Evolutionary conservation across 2,329 filamentous ascomycete species (phyloP), one percentile per base, ranked within the genome.

Genomic region (Aspergillus jensenii): DNA sequence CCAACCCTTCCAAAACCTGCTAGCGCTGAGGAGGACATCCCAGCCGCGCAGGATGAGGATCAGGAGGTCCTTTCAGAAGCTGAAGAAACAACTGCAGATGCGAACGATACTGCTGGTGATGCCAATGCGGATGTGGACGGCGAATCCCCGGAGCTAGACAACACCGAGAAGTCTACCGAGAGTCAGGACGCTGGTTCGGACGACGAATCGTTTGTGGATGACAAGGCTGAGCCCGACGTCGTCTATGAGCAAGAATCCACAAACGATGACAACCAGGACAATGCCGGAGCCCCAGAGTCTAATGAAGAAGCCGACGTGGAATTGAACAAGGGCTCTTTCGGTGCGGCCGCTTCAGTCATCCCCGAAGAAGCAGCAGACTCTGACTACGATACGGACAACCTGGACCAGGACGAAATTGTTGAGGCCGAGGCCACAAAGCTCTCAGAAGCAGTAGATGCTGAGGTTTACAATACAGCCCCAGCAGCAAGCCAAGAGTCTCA

Each of bases 281-380:
- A 55, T 4, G 4, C 15, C 19, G 41, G 25, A 21, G 8, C 7
- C 4, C 17, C 17, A 19, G 46, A 37, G n/a, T n/a, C 31, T 3
- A 44, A 43, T 4, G 45, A 27, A 12, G 35, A 49, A 15, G 37
- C 39, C 6, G 50, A 45, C 9, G 31, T 40, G 27, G 45, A 50
- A 6, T n/a, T 35, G 2, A 41, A 55, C 11, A 53, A 49, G 35
- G 25, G 39, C 11, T 80, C 85, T 31, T 84, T 79, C 66, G 81
- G 79, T 66, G 78, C 83, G 67, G 80, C 81, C 72, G 80, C 82
- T 46, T 78, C 84, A 65, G 71, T 77, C 39, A 76, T 79, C 12
- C 76, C 79, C 54, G 78, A 76, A 4, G 77, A 76, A 37, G 50
- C 37, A 35, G 33, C 33, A n/a, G 44, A 37, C 6, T 7, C 50